Base-by-base conservation (phyloP, 495 filamentous ascomycete species). In the Tuber calosporum region DNA sequence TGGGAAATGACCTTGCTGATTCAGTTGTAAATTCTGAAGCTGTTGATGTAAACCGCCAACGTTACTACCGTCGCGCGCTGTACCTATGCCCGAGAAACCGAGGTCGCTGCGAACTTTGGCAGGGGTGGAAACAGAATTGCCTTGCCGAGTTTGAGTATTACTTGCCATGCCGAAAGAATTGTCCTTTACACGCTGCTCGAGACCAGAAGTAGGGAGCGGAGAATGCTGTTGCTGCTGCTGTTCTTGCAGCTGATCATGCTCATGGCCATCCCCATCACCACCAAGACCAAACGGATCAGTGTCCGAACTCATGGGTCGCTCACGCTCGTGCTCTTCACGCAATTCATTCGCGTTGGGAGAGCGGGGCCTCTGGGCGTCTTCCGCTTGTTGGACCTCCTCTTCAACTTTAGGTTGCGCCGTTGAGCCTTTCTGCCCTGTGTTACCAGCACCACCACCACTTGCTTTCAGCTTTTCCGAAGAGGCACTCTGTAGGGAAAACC, bases 31-130 rank as follows among this genome's bases (percentile, higher is more conserved):
- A 69, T 81, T 79, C 69, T 81, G 81, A 30, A 82, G 41, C 62
- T 82, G 80, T 38, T 81, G 72, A 48, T 81, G 77, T n/a, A 82
- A 77, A 37, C 79, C 79, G 43, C 79, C 68, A 86, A 87, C 81
- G 88, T 85, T 77, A 87, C 82, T 72, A 77, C 72, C 75, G 67
- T 90, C 90, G 69, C 85, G 91, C 82, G 86, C 91, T 67, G 86
- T 88, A 77, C 87, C 87, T 68, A 93, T 87, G 41, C 90, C 91
- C 11, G 91, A 88, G 89, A 94, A 93, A n/a, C 92, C 93, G 79
- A 97, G 93, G 67, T 89, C 87, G 7, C 84, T 83, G 66, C 79
- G 77, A n/a, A 71, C 62, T 37, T 77, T 79, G 69, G 80, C 78
- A n/a, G 80, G 80, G 34, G 80, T 82, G 22, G 80, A 68, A 68